Conservation (phyloP, 2,329 filamentous ascomycete species). For the Lachnellula arida region DNA sequence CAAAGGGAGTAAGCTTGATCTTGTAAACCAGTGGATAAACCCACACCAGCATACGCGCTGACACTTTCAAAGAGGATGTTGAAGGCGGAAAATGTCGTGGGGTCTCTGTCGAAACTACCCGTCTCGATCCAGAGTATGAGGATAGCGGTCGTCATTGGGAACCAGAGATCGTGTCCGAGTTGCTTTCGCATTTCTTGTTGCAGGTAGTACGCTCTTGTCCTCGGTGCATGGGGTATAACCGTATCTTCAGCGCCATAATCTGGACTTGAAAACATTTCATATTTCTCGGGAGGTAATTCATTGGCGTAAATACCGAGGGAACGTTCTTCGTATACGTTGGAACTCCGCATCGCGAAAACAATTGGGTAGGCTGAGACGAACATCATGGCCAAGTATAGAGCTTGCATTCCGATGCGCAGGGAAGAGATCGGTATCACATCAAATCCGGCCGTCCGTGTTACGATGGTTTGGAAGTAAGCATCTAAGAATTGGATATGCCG, state of each 20-base stretch:
- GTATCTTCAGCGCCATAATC: not conserved
- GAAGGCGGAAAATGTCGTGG: not conserved
- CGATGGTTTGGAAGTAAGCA: constrained; percentile 56
- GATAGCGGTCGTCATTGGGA: not conserved
- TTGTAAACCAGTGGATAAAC: not conserved
- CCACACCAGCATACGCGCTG: not conserved
- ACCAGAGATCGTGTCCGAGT: constrained; percentile 1
- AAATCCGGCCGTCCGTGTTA: constrained; percentile 59
- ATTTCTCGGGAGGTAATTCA: not conserved
- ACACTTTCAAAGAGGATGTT: constrained; percentile 1
- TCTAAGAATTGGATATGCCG: constrained; percentile 51
- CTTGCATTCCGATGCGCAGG: constrained; percentile 49
- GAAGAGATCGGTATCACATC: constrained; percentile 56
- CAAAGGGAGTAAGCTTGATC: not conserved
- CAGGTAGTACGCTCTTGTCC: not conserved
- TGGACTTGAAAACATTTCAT: not conserved
- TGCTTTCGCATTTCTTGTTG: not conserved
- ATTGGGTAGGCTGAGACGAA: constrained; percentile 59
- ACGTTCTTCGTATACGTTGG: constrained; percentile 65
- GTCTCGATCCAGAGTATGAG: not conserved
- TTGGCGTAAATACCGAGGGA: constrained; percentile 49
- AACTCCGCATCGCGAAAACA: constrained; percentile 57
- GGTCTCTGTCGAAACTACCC: not conserved
- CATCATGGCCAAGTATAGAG: constrained; percentile 58
- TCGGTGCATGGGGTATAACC: not conserved